Percentiles rank a stretch among this genome's conserved stretches.
Conservation (phyloP, 1,284 basidiomycete genomes). For the Ganoderma multipileum region DNA sequence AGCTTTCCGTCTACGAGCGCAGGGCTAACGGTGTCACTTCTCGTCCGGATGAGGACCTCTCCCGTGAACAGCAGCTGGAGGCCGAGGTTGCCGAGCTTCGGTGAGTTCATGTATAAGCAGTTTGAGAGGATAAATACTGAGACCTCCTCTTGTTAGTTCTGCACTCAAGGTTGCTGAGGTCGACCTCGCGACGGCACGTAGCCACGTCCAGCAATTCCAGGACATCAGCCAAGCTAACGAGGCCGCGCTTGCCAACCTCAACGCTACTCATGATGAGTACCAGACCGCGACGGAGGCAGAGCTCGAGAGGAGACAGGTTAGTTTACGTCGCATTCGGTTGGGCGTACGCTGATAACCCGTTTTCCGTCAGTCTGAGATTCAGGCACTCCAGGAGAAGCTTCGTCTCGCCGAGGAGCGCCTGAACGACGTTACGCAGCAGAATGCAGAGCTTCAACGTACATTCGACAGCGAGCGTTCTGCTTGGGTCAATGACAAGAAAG, state of each 20-base stretch:
- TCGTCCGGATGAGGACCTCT: constrained; percentile 53
- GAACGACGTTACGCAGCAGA: constrained; percentile 54
- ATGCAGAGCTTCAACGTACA: constrained; percentile 65
- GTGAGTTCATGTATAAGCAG: constrained; percentile 47
- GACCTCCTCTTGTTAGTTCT: constrained; percentile 51
- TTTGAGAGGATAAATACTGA: not conserved
- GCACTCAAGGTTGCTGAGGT: constrained; percentile 78
- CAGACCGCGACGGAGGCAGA: constrained; percentile 72
- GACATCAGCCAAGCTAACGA: constrained; percentile 86
- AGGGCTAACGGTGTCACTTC: constrained; percentile 49
- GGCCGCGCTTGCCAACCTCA: constrained; percentile 73
- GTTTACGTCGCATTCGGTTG: constrained; percentile 18
- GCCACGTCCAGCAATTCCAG: constrained; percentile 84
- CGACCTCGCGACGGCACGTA: constrained; percentile 72
- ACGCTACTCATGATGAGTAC: constrained; percentile 81
- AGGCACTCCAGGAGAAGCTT: constrained; percentile 69
- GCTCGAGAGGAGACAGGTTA: constrained; percentile 71
- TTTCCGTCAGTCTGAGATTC: constrained; percentile 65
- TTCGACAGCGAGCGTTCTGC: constrained; percentile 70
- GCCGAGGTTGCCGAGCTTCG: constrained; percentile 85
- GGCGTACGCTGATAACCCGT: not conserved
- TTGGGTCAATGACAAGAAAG: constrained; percentile 82
- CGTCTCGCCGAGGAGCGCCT: constrained; percentile 64
- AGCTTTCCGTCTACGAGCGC: constrained; percentile 87
- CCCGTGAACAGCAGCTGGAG: constrained; percentile 82